Evolutionary conservation across 2,329 filamentous ascomycete species (phyloP), one percentile per base, ranked within the genome.

Genomic region (Chaetomium olivaceum): DNA sequence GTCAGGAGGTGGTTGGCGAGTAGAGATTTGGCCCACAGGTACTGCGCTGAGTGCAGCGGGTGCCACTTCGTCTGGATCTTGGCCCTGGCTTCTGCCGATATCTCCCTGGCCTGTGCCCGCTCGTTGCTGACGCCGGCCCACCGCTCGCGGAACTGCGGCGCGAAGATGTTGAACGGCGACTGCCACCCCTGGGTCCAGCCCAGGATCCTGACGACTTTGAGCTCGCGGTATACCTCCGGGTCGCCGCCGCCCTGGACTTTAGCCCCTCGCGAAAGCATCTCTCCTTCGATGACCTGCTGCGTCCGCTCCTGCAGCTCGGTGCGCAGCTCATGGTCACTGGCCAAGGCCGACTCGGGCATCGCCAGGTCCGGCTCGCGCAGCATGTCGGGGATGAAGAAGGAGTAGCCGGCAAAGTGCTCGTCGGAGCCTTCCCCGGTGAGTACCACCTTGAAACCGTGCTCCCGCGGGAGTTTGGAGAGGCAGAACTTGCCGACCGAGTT

Each of bases 401-500:
- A 73, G 67, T 87, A 87, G 33, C 85, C 85, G 2, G 76, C 80
- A 70, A 87, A 86, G 59, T 81, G 77, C 74, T 86, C 84, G 67
- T 86, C 84, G 9, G 82, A 74, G 4, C 82, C 83, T 70, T 85
- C 82, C 25, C 80, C 79, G 0, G 83, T 85, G 4, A 87, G 74
- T 2, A 87, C 80, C 4, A 86, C 84, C 65, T 84, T 84, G 71
- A 82, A 78, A 8, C 83, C 83, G 11, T 78, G 73, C 48, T 81
- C 75, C 14, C 74, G 77, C 0, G 81, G 77, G 0, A 82, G 69
- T 31, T 78, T 77, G 0, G 82, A 82, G 3, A 87, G 76, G n/a
- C 79, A 78, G 66, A 79, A 82, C 66, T 84, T 84, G 29, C 79
- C 83, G 19, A 86, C 78, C 29, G 75, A 80, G 70, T 85, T 85